Base-by-base conservation (phyloP, 1,139 yeast genomes). In the Protomyces inundatus region DNA sequence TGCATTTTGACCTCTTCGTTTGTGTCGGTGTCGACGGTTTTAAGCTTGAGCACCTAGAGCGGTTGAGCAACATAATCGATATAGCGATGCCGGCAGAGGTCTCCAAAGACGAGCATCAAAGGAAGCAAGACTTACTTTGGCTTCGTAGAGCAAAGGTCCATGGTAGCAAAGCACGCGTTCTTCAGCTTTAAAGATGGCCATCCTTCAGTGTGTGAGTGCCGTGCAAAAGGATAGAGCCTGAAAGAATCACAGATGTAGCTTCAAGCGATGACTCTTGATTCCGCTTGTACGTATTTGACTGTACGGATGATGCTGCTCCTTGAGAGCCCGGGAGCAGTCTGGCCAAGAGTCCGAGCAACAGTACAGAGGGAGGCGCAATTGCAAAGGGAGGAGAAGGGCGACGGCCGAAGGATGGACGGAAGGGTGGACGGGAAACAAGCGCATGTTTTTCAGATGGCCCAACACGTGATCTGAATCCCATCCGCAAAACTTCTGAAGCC, bases 101-200 rank as follows among this genome's bases (percentile, higher is more conserved):
- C 45, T 61, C 50, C 6, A n/a, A 53, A 3, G 33, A 35, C n/a
- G 42, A n/a, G 42, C 10, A 37, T 10, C 10, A 34, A 14, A 39
- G 14, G 3, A 89, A 0, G 81, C 76, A 71, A 84, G 84, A 61
- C 88, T 72, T 16, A 91, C 82, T 73, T 88, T 89, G 68, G 97
- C 96, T 75, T 90, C 96, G 73, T 91, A 91, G 10, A 91, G 81
- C 69, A 91, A 75, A 2, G 97, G 96, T 0, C 97, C 97, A 73
- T 91, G 97, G 73, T 83, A 91, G 12, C 96, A 97, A 70, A 90
- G 78, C 10, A 64, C 67, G 32, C 66, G 62, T 48, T 66, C 67
- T 14, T 60, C 66, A 7, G 61, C 45, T 39, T 64, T 64, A 53
- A 52, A 66, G 16, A 57, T 42, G 32, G 48, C 48, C 48, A 42